phyloP scores from a whole-genome alignment of 495 filamentous ascomycete species.

The Corynascus novoguineensis region DNA sequence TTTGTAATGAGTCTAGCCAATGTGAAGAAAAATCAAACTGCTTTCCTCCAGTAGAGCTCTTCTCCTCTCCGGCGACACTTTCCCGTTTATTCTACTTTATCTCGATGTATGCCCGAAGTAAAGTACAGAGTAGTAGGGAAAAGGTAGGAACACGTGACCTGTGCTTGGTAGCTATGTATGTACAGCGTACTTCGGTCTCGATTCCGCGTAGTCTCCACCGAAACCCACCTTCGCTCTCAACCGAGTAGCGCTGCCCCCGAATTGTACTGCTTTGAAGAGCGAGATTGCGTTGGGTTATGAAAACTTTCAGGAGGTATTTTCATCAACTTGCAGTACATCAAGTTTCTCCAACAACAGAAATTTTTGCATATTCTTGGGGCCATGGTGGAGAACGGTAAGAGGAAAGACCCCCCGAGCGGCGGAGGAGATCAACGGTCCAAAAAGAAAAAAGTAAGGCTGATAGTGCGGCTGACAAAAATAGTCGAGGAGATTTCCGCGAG shows the following conservation, averaged over 20 bases:
- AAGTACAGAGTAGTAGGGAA: neutral
- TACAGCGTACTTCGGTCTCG: neutral
- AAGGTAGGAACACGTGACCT: neutral
- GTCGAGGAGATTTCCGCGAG: neutral
- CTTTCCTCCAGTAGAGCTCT: no score
- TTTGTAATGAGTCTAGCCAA: neutral
- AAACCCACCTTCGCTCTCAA: no score
- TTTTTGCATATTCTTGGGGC: neutral
- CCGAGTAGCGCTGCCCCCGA: no score
- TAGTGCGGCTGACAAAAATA: neutral
- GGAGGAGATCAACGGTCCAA: constrained; percentile 18
- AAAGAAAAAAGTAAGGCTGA: constrained; percentile 30
- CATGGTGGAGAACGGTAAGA: constrained; percentile 25
- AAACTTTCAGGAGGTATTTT: no score
- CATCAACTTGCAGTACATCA: no score
- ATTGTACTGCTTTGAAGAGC: no score
- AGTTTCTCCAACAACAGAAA: neutral
- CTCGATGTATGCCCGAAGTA: no score
- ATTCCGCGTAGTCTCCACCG: neutral
- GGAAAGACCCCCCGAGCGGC: constrained; percentile 25
- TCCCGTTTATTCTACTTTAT: no score
- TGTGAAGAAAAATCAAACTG: neutral
- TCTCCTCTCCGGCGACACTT: no score
- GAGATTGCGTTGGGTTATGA: no score
- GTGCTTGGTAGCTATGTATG: neutral